These are phyloP conservation scores for Apium graveolens DNA, from an alignment of 129 eudicot genomes.

Conservation along the genomic window DNA sequence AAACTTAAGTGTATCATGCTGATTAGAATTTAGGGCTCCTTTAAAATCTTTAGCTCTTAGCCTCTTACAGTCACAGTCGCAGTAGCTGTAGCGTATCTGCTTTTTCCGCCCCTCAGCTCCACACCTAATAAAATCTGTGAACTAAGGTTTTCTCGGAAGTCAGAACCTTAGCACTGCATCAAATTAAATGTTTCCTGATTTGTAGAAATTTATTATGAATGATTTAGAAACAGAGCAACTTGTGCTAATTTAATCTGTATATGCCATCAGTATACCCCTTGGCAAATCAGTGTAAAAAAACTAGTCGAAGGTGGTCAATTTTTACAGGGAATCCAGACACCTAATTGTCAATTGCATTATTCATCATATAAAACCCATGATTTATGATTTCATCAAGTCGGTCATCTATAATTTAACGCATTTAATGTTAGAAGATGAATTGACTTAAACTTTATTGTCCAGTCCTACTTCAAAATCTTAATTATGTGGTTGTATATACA, in stretches of 20 bases:
- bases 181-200: not conserved
- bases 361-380: not conserved
- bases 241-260: too few species aligned
- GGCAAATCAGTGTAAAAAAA: not conserved
- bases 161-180: not conserved
- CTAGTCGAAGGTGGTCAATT: too few species aligned
- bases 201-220: not conserved
- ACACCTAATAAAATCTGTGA: not conserved
- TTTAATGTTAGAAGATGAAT: not conserved
- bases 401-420: not conserved
- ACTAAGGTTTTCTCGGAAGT: not conserved
- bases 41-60: not conserved
- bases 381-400: not conserved
- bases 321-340: not conserved
- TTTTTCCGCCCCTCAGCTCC: too few species aligned
- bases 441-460: not conserved
- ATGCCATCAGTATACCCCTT: too few species aligned
- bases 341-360: not conserved
- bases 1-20: too few species aligned
- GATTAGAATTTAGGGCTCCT: not conserved
- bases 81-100: not conserved
- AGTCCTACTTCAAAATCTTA: not conserved
- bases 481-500: not conserved
- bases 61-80: not conserved
- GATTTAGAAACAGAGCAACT: too few species aligned